A percentile compares a stretch with the other conserved stretches of the same genome.
These are phyloP conservation scores for Giardia muris DNA, from an alignment of 208 protist genomes.

Conservation along the genomic window DNA sequence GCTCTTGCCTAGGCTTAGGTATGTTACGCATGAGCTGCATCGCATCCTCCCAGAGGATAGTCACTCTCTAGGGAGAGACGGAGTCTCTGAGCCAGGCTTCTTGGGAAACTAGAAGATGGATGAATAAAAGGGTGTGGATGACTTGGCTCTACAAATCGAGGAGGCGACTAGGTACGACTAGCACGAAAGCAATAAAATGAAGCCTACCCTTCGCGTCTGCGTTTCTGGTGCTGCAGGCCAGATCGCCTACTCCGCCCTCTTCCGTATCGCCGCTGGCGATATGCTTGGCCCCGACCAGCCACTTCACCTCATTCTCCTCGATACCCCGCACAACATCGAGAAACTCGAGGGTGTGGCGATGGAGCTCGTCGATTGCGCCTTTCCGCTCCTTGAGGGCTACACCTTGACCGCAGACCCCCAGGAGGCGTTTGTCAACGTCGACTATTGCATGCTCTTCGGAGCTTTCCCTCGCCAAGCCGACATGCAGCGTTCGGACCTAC, in stretches of 20 bases:
- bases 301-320: slow-evolving; percentile 55
- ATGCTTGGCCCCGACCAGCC: slow-evolving; percentile 43
- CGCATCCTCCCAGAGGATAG: too few relatives aligned
- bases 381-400: slow-evolving; percentile 61
- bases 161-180: too few relatives aligned
- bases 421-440: slow-evolving; percentile 60
- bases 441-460: slow-evolving; percentile 46
- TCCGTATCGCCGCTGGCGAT: slow-evolving; percentile 32
- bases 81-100: too few relatives aligned
- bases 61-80: too few relatives aligned
- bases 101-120: too few relatives aligned
- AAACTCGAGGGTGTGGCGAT: slow-evolving; percentile 61
- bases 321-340: slow-evolving; percentile 51
- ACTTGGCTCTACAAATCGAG: too few relatives aligned
- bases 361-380: slow-evolving; percentile 73
- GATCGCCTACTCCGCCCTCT: slow-evolving; percentile 53
- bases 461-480: slow-evolving; percentile 36
- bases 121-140: too few relatives aligned
- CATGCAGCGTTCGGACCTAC: slow-evolving; percentile 42
- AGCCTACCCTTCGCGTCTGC: slow-evolving; percentile 20
- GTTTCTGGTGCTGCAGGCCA: slow-evolving; percentile 49
- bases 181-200: slow-evolving; percentile 6
- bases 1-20: too few relatives aligned
- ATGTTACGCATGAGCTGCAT: too few relatives aligned
- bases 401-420: slow-evolving; percentile 53